Evolutionary conservation across 1,139 yeast species (phyloP), one percentile per base, ranked within the genome.

Genomic region (Candida sojae): DNA sequence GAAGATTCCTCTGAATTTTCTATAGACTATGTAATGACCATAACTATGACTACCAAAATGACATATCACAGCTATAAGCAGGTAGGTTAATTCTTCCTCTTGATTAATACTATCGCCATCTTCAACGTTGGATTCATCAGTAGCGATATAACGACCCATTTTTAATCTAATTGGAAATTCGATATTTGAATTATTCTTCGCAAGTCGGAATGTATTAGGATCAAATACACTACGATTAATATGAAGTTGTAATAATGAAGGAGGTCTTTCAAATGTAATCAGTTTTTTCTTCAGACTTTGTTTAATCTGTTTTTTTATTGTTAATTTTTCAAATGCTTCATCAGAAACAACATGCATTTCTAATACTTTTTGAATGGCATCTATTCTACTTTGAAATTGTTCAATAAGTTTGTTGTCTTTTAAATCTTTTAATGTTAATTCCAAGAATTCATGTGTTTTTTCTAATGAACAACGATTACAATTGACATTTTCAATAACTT

Each of bases 11-110:
- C 95, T 78, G 50, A 75, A 78, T 58, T 83, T 85, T 59, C 97
- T 81, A 68, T 80, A 92, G 45, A 96, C 89, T 50, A 92, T 89
- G 64, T 92, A 92, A 64, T 92, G 98, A 17, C 98, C 98, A 64
- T 90, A 92, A 61, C 92, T 90, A 60, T 92, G 97, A 3, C 96
- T 88, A 44, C 98, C 98, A 62, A 85, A 91, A 64, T 92, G 98
- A 1, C 92, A 84, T 44, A 92, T 88, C 1, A 88, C 95, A 1
- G 97, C 90, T 59, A 87, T 88, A 17, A 17, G 21, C 21, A 17
- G 21, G 21, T 17, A 17, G 21, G 21, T 17, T 17, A 17, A 17
- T 17, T 17, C 21, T 17, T 17, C 21, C 21, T 17, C 21, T 17
- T 17, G 21, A 17, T 17, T 17, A 17, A 17, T 17, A 3, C 21